Base-by-base conservation (phyloP, 2,329 filamentous ascomycete genomes). In the Hypomyces rosellus region DNA sequence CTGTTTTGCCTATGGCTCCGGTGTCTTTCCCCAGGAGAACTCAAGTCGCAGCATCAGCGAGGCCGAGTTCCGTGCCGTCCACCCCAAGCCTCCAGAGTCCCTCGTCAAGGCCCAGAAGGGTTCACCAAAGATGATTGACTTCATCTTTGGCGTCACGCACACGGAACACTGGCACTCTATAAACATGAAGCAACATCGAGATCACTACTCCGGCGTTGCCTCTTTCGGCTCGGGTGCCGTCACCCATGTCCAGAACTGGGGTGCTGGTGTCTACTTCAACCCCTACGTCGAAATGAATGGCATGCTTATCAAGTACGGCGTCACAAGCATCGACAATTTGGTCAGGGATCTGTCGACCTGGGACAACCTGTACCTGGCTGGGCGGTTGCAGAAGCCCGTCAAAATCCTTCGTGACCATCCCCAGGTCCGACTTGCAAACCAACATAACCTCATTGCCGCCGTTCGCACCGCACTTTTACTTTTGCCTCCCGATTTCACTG, bases 261-360 rank as follows among this genome's bases (percentile, higher is more conserved):
- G 93, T 39, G 93, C 93, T 0, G 95, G 93, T 6, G 89, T 96
- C 37, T 99, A 99, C 71, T 99, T 96, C 73, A 96, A 99, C 62
- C 91, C 93, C 0, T 96, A 92, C 65, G 82, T 99, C 45, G 92
- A 88, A 2, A 85, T 97, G 54, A 96, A 97, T 61, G 95, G 93
- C 38, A 95, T 90, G 54, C 77, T 97, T 62, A 93, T 99, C 69
- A 99, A 99, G 71, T 99, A 99, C 62, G 93, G 92, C 16, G 93
- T 99, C 18, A 95, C 96, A 40, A 96, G 95, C 62, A 80, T 97
- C 57, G 85, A 95, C 63, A 96, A 91, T 3, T 75, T 99, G 14
- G 91, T 89, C 61, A 79, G 77, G 39, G 93, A 99, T 65, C 78
- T 99, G 20, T 86, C 83, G 30, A 83, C 90, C 52, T 99, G 93